These are phyloP conservation scores for Talaromyces sp. DNA, from an alignment of 2,329 filamentous ascomycete genomes.

Conservation along the genomic window DNA sequence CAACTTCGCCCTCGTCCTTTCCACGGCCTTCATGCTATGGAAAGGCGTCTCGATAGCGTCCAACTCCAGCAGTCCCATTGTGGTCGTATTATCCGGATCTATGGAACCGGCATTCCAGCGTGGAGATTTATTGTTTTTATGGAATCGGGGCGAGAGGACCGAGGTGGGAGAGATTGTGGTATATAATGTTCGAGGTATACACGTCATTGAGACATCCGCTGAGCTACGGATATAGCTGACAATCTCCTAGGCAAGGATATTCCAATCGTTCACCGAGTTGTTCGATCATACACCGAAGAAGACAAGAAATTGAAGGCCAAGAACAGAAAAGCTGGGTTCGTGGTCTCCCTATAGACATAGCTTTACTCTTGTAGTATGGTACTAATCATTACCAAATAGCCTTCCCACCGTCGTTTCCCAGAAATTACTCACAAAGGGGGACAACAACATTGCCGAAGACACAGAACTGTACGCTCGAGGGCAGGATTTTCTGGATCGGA, in stretches of 20 bases:
- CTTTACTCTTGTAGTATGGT: neutral
- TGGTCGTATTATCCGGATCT: slow-evolving; percentile 63
- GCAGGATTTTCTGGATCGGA: slow-evolving; percentile 79
- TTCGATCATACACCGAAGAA: slow-evolving; percentile 61
- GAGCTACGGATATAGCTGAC: neutral
- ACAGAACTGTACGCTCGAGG: slow-evolving; percentile 83
- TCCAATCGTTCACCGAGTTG: slow-evolving; percentile 90
- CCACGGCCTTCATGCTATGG: slow-evolving; percentile 93
- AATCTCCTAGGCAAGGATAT: slow-evolving; percentile 66
- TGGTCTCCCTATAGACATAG: slow-evolving; percentile 7
- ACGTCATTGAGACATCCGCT: neutral
- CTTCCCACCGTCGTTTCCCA: slow-evolving; percentile 25
- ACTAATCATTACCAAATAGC: neutral
- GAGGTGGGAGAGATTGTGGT: slow-evolving; percentile 71
- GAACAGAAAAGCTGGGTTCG: slow-evolving; percentile 33
- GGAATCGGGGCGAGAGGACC: slow-evolving; percentile 59
- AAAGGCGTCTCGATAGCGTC: slow-evolving; percentile 78
- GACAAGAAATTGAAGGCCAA: slow-evolving; percentile 35
- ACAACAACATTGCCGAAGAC: slow-evolving; percentile 93
- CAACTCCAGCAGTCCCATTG: slow-evolving; percentile 67
- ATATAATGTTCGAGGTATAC: slow-evolving; percentile 70
- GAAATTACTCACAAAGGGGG: slow-evolving; percentile 87
- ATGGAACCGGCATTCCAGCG: slow-evolving; percentile 67
- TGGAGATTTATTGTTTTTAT: slow-evolving; percentile 61
- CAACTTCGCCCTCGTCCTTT: slow-evolving; percentile 87